Conservation (phyloP, 345 rosid species). For the Aquilaria yunnanensis region DNA sequence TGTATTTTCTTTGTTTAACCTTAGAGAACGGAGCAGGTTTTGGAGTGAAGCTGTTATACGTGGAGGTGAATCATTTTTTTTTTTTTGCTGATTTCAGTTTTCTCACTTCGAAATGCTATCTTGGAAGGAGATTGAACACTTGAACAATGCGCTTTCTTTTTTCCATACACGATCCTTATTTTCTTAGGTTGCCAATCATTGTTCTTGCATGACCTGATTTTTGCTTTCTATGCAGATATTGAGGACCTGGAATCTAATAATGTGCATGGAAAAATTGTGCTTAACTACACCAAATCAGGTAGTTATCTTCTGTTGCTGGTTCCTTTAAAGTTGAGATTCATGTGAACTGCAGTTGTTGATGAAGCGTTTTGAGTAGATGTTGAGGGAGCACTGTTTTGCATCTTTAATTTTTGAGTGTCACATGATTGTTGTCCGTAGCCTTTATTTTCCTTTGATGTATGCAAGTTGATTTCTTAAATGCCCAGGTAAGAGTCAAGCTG, state of each 20-base stretch:
- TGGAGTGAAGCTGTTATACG: constrained; percentile 93
- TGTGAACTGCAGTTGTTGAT: too few relatives aligned
- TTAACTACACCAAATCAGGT: constrained; percentile 86
- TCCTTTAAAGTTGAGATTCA: too few relatives aligned
- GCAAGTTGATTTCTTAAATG: too few relatives aligned
- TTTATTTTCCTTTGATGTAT: too few relatives aligned
- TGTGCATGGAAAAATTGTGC: constrained; percentile 34
- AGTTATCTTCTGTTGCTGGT: constrained; percentile 12
- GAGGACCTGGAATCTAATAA: constrained; percentile 64
- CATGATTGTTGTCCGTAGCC: too few relatives aligned
- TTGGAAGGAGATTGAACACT: too few relatives aligned
- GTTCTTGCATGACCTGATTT: constrained; percentile 1
- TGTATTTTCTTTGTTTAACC: constrained; percentile 84
- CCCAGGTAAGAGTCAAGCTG: too few relatives aligned
- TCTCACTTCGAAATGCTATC: too few relatives aligned
- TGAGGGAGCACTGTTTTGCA: too few relatives aligned
- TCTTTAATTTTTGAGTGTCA: too few relatives aligned
- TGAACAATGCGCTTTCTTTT: not conserved
- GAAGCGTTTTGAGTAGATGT: too few relatives aligned
- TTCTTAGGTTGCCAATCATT: not conserved
- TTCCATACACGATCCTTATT: not conserved
- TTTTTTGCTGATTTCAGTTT: not conserved
- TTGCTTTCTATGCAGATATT: constrained; percentile 30
- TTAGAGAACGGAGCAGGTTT: constrained; percentile 75
- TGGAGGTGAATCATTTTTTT: constrained; percentile 28